phyloP scores from a whole-genome alignment of 2,329 filamentous ascomycete species.

The Apiospora pterosperma region DNA sequence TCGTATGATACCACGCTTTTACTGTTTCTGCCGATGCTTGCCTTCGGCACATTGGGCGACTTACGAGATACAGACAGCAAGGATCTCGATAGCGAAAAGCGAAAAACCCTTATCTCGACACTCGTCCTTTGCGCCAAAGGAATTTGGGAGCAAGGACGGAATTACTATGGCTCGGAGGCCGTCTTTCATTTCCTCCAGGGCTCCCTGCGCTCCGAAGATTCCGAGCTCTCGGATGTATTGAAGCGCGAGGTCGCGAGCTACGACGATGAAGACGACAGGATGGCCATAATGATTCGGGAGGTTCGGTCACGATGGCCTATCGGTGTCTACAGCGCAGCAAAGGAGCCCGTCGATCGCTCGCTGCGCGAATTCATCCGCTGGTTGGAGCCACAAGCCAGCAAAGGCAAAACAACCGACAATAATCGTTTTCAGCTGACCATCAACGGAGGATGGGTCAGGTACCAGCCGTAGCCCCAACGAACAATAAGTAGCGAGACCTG shows the following conservation, averaged over 20 bases:
- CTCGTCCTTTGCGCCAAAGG: slow-evolving; percentile 22
- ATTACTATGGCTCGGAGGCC: slow-evolving; percentile 18
- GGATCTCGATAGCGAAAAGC: neutral
- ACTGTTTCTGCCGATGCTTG: slow-evolving; percentile 17
- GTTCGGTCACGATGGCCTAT: slow-evolving; percentile 22
- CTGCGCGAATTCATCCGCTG: slow-evolving; percentile 16
- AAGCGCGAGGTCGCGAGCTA: slow-evolving; percentile 11
- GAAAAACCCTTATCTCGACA: slow-evolving; percentile 18
- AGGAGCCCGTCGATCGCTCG: slow-evolving; percentile 10
- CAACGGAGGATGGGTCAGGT: neutral
- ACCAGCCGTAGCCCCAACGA: neutral
- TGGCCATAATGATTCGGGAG: slow-evolving; percentile 15
- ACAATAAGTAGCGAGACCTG: neutral
- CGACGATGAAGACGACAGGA: slow-evolving; percentile 11
- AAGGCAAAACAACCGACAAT: neutral
- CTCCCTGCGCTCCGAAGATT: slow-evolving; percentile 15
- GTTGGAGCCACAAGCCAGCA: slow-evolving; percentile 9
- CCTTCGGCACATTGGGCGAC: slow-evolving; percentile 12
- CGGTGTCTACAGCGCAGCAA: slow-evolving; percentile 16
- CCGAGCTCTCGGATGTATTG: slow-evolving; percentile 8
- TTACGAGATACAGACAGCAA: slow-evolving; percentile 11
- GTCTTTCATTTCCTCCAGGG: slow-evolving; percentile 16
- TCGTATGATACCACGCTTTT: slow-evolving; percentile 16
- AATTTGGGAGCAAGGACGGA: slow-evolving; percentile 22
- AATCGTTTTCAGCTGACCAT: neutral